Evolutionary conservation across 768 basidiomycete species (phyloP).

Genomic region (Russula sp.): DNA sequence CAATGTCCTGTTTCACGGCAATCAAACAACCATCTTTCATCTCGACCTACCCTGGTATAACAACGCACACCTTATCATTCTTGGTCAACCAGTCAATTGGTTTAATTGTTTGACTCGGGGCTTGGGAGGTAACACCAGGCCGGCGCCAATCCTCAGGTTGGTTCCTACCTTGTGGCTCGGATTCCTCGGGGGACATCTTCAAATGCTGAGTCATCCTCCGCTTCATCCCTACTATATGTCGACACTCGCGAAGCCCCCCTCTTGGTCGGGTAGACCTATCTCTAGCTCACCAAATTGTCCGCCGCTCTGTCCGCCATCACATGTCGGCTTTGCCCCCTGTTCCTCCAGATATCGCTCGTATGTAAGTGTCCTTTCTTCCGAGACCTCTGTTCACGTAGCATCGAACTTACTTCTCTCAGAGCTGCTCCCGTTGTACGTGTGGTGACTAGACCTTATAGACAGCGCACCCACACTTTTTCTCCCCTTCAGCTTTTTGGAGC

Average conservation of each 20-base stretch:
- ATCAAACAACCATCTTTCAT: too few relatives aligned
- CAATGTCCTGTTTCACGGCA: too few relatives aligned
- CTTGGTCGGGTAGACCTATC: background rate
- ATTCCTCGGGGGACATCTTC: background rate
- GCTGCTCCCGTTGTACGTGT: conserved; percentile 8
- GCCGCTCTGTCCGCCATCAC: background rate
- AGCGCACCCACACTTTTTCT: background rate
- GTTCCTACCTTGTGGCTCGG: too few relatives aligned
- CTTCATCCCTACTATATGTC: background rate
- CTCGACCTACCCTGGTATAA: too few relatives aligned
- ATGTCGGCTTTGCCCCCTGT: background rate
- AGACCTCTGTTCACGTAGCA: background rate
- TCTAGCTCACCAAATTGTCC: too few relatives aligned
- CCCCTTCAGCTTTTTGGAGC: conserved; percentile 7
- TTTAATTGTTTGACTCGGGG: too few relatives aligned
- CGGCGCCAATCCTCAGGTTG: too few relatives aligned
- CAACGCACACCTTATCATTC: too few relatives aligned
- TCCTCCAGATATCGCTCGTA: background rate
- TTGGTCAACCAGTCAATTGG: too few relatives aligned
- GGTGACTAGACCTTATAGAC: background rate
- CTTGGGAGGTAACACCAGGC: too few relatives aligned
- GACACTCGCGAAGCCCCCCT: background rate
- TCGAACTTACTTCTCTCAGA: background rate
- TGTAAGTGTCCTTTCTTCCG: background rate
- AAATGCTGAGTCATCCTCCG: background rate